A percentile compares a stretch with the other conserved stretches of the same genome.
phyloP scores from a whole-genome alignment of 148 eudicot genomes.

The Polygonum maritimum region DNA sequence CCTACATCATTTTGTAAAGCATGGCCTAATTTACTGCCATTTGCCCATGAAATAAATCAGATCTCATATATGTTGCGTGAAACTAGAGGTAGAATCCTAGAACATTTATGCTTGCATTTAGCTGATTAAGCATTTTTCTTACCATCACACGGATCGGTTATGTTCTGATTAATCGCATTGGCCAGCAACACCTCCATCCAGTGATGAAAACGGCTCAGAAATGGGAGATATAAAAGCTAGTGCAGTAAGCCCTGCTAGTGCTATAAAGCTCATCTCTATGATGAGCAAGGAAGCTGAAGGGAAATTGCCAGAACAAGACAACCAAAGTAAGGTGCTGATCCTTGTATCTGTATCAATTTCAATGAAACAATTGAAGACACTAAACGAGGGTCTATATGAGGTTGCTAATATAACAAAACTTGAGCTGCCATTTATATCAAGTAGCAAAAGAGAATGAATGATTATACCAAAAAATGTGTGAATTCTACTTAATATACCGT shows the following conservation, averaged over 20 bases:
- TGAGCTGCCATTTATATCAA: background rate
- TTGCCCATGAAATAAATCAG: background rate
- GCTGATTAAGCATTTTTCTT: background rate
- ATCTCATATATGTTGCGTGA: background rate
- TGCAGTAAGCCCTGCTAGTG: constrained; percentile 15
- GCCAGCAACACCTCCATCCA: background rate
- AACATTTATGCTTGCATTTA: background rate
- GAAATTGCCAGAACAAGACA: constrained; percentile 12
- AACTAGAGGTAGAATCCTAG: background rate
- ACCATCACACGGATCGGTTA: background rate
- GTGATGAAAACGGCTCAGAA: background rate
- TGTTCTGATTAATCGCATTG: background rate
- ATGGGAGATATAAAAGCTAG: background rate
- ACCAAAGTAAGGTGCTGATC: constrained; percentile 19
- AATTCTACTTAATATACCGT: background rate
- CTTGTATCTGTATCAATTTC: background rate
- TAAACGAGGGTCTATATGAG: background rate
- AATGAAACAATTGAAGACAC: background rate
- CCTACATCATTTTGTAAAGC: background rate
- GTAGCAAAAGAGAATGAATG: background rate
- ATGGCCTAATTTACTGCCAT: background rate
- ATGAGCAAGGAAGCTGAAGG: constrained; percentile 7
- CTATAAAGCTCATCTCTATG: constrained; percentile 6
- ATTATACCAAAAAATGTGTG: background rate
- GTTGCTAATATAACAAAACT: background rate